These are phyloP conservation scores for Lumnitzera littorea DNA, from an alignment of 345 rosid species.

Conservation along the genomic window DNA sequence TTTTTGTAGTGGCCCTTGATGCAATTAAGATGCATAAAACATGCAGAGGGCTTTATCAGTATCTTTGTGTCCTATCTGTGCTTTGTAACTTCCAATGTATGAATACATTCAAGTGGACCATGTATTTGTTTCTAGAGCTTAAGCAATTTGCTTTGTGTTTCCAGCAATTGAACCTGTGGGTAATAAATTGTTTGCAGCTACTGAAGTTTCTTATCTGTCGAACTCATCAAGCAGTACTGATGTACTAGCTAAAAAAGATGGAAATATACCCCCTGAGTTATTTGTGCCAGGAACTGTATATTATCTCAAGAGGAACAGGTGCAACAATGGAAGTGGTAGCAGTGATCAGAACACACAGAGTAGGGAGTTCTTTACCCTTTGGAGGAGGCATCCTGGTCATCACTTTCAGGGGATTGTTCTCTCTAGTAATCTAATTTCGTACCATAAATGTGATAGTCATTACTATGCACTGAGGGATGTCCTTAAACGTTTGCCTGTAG, in stretches of 20 bases:
- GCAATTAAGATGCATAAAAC: too few relatives aligned
- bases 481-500: slow-evolving; percentile 61
- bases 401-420: slow-evolving; percentile 86
- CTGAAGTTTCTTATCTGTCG: slow-evolving; percentile 9
- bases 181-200: slow-evolving; percentile 13
- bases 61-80: too few relatives aligned
- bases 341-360: too few relatives aligned
- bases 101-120: too few relatives aligned
- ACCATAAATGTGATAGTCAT: slow-evolving; percentile 90
- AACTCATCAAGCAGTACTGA: slow-evolving; percentile 13
- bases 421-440: slow-evolving; percentile 70
- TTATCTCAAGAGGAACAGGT: slow-evolving; percentile 63
- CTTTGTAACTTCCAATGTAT: too few relatives aligned
- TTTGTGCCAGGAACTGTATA: slow-evolving; percentile 73
- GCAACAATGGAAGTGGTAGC: slow-evolving; percentile 13
- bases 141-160: too few relatives aligned
- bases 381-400: slow-evolving; percentile 76
- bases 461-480: slow-evolving; percentile 80
- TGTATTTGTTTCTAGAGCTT: too few relatives aligned
- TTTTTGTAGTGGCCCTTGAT: too few relatives aligned
- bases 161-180: slow-evolving; percentile 21
- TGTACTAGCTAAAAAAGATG: slow-evolving; percentile 12
- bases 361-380: slow-evolving; percentile 57
- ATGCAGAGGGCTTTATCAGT: too few relatives aligned
- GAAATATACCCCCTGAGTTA: slow-evolving; percentile 46